phyloP scores from a whole-genome alignment of 495 filamentous ascomycete species.

The Polyplosphaeria fusca region DNA sequence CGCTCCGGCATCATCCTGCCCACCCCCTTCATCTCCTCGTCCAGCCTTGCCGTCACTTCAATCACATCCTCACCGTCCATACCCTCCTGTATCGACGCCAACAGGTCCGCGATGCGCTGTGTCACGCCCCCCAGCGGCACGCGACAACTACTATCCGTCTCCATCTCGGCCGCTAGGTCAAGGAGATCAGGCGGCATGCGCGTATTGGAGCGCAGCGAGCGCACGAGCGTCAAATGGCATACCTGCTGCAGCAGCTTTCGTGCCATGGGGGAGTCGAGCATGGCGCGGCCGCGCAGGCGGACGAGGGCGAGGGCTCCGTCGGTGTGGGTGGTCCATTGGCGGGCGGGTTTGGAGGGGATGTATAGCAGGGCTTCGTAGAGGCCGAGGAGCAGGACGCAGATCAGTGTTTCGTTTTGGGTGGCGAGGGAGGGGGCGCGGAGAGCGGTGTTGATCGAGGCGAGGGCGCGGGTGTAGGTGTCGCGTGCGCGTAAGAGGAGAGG shows the following conservation, averaged over 20 bases:
- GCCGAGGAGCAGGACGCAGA: background rate
- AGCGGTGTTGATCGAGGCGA: background rate
- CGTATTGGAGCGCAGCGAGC: background rate
- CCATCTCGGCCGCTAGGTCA: background rate
- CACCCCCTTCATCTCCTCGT: no score
- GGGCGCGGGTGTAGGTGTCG: background rate
- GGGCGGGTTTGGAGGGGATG: background rate
- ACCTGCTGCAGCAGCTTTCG: conserved; percentile 5
- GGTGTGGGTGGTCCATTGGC: conserved; percentile 6
- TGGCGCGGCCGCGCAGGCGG: background rate
- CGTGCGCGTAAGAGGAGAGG: background rate
- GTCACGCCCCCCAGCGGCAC: background rate
- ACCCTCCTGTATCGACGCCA: background rate
- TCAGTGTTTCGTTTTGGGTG: background rate
- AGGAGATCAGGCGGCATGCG: background rate
- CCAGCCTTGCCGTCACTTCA: no score
- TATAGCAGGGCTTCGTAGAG: conserved; percentile 1
- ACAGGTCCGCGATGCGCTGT: background rate
- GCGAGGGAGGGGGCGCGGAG: background rate
- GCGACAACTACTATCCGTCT: background rate
- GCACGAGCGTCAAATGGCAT: background rate
- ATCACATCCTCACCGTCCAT: no score
- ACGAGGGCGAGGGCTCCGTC: conserved; percentile 2
- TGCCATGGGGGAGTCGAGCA: background rate
- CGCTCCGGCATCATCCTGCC: background rate